These are phyloP conservation scores for Botrytis tulipae DNA, from an alignment of 2,329 filamentous ascomycete species.

Conservation along the genomic window DNA sequence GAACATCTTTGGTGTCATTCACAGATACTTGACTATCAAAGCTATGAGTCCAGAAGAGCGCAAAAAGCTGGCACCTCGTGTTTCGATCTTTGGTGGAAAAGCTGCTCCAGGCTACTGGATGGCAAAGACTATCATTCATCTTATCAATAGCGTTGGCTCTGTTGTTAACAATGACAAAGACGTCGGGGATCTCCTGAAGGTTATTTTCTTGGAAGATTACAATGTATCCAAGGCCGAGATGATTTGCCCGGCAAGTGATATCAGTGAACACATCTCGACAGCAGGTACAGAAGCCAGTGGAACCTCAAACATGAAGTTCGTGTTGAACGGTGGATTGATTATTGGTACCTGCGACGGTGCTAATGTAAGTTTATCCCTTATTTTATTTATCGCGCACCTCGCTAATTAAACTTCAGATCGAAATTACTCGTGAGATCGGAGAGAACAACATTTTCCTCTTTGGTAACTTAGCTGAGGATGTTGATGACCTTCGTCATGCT, in stretches of 20 bases:
- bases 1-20: slow-evolving; percentile 97
- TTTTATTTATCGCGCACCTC: not conserved
- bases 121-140: slow-evolving; percentile 98
- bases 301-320: slow-evolving; percentile 99
- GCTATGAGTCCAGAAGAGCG: slow-evolving; percentile 76
- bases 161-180: slow-evolving; percentile 93
- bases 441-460: slow-evolving; percentile 99
- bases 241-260: slow-evolving; percentile 88
- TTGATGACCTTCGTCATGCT: slow-evolving; percentile 88
- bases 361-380: slow-evolving; percentile 63
- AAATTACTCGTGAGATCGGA: slow-evolving; percentile 95
- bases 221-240: slow-evolving; percentile 99
- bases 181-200: slow-evolving; percentile 91
- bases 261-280: slow-evolving; percentile 98
- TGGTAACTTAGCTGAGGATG: slow-evolving; percentile 91
- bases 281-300: slow-evolving; percentile 89
- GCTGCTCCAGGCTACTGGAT: slow-evolving; percentile 99
- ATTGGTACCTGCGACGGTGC: slow-evolving; percentile 98
- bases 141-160: slow-evolving; percentile 86
- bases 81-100: slow-evolving; percentile 97
- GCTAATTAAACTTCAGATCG: slow-evolving; percentile 58
- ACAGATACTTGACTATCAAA: slow-evolving; percentile 89
- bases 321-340: slow-evolving; percentile 92
- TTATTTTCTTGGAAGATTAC: slow-evolving; percentile 96
- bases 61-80: slow-evolving; percentile 82